Evolutionary conservation across 768 basidiomycete genomes (phyloP).

Genomic region (Mycena rosella): DNA sequence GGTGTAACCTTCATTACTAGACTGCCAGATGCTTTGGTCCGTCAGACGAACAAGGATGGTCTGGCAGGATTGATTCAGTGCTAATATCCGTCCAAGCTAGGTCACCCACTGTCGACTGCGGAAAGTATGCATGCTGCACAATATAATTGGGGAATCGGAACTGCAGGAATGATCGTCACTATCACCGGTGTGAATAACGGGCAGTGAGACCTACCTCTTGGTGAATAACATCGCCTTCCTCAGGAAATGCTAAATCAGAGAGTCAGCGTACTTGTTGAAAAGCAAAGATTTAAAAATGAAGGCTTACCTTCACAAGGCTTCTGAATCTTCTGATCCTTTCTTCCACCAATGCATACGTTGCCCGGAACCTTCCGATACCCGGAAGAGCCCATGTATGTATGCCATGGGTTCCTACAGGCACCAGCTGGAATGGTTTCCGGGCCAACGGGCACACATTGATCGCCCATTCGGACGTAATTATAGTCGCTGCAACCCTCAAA

Average conservation of each 20-base stretch:
- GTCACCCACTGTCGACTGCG: conserved; percentile 69
- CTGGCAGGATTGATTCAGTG: conserved; percentile 48
- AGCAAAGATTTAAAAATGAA: conserved; percentile 46
- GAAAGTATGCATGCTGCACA: conserved; percentile 88
- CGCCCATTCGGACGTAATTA: conserved; percentile 83
- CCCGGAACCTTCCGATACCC: conserved; percentile 95
- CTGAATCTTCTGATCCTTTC: conserved; percentile 75
- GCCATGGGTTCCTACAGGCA: conserved; percentile 71
- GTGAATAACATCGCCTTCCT: conserved; percentile 82
- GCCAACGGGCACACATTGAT: conserved; percentile 85
- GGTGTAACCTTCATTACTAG: conserved; percentile 93
- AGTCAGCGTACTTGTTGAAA: neutral
- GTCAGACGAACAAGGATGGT: conserved; percentile 86
- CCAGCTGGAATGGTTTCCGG: conserved; percentile 89
- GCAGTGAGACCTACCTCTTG: conserved; percentile 62
- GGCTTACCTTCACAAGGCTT: conserved; percentile 90
- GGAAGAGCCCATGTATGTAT: conserved; percentile 87
- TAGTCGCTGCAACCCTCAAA: conserved; percentile 79
- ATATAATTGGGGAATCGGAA: conserved; percentile 76
- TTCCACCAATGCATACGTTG: conserved; percentile 85
- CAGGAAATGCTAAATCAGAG: conserved; percentile 60
- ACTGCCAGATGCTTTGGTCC: conserved; percentile 92
- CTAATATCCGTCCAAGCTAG: neutral
- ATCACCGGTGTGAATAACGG: conserved; percentile 38
- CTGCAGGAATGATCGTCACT: conserved; percentile 48